Percentiles rank a stretch among this genome's conserved stretches.
Evolutionary conservation across 2,329 filamentous ascomycete species (phyloP).

Genomic region (Fonsecaea erecta): DNA sequence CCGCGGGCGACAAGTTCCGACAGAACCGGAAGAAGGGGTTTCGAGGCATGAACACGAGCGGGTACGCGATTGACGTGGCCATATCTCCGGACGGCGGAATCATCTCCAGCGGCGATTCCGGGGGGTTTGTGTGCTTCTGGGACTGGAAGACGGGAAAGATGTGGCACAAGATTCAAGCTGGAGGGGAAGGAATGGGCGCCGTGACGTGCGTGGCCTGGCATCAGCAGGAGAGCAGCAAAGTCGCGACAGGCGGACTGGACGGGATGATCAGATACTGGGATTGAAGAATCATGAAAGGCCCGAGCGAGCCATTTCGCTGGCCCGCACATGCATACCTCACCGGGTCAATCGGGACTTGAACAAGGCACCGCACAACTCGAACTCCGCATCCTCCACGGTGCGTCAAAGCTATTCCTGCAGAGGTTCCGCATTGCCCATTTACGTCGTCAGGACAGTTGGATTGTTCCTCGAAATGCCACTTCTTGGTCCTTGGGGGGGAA

Average conservation of each 20-base stretch:
- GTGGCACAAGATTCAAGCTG: slow-evolving; percentile 91
- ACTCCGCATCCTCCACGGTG: background rate
- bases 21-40: slow-evolving; percentile 98
- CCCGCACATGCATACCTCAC: background rate
- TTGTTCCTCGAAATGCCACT: background rate
- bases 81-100: slow-evolving; percentile 93
- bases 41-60: slow-evolving; percentile 92
- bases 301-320: background rate
- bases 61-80: slow-evolving; percentile 86
- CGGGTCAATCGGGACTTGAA: background rate
- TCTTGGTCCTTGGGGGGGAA: background rate
- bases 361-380: background rate
- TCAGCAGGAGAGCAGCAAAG: slow-evolving; percentile 94
- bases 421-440: too few relatives aligned
- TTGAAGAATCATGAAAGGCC: slow-evolving; percentile 48
- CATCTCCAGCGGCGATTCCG: slow-evolving; percentile 82
- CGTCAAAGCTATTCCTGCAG: background rate
- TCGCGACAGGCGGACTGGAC: slow-evolving; percentile 86
- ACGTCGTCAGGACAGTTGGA: too few relatives aligned
- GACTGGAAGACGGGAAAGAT: slow-evolving; percentile 99
- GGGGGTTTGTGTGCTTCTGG: slow-evolving; percentile 93
- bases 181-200: slow-evolving; percentile 54
- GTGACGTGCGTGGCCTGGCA: slow-evolving; percentile 93
- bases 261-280: slow-evolving; percentile 94
- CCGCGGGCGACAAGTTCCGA: slow-evolving; percentile 90